phyloP scores from a whole-genome alignment of 2,329 filamentous ascomycete genomes.

The Calonectria pseudoreteaudii region DNA sequence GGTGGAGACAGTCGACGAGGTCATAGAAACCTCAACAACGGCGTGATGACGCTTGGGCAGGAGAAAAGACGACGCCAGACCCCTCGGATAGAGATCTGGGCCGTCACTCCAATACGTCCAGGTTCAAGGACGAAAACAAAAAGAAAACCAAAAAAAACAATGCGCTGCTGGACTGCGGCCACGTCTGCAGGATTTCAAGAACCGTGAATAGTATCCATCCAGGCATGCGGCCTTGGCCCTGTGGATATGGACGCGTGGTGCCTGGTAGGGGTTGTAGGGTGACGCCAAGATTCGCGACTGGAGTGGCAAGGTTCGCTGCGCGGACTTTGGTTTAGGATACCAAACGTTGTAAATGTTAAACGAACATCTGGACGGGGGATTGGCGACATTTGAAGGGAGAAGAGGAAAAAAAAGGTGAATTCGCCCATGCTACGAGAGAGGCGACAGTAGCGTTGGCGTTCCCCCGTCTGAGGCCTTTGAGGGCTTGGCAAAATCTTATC shows the following conservation, averaged over 20 bases:
- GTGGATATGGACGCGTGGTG: slow-evolving; percentile 23
- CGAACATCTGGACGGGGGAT: slow-evolving; percentile 31
- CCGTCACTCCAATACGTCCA: slow-evolving; percentile 32
- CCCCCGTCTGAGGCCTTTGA: slow-evolving; percentile 46
- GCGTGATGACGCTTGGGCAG: slow-evolving; percentile 27
- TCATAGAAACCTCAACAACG: slow-evolving; percentile 26
- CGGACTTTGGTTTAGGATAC: slow-evolving; percentile 26
- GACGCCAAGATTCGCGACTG: slow-evolving; percentile 4
- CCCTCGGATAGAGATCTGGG: slow-evolving; percentile 6
- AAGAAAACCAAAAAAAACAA: slow-evolving; percentile 24
- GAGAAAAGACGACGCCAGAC: slow-evolving; percentile 15
- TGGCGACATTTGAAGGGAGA: slow-evolving; percentile 20
- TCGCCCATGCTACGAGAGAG: slow-evolving; percentile 37
- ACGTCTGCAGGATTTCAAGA: slow-evolving; percentile 35
- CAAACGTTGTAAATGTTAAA: slow-evolving; percentile 16
- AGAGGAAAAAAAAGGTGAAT: slow-evolving; percentile 14
- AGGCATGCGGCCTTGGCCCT: slow-evolving; percentile 25
- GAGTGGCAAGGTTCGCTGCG: slow-evolving; percentile 13
- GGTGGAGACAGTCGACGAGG: slow-evolving; percentile 14
- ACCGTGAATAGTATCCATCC: slow-evolving; percentile 39
- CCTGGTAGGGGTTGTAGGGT: slow-evolving; percentile 17
- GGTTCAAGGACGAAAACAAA: slow-evolving; percentile 27
- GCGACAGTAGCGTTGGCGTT: slow-evolving; percentile 42
- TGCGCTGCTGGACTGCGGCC: slow-evolving; percentile 34
- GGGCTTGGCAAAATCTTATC: slow-evolving; percentile 48